phyloP scores from a whole-genome alignment of 164 flowering plant species.

The Chimonanthus praecox region DNA sequence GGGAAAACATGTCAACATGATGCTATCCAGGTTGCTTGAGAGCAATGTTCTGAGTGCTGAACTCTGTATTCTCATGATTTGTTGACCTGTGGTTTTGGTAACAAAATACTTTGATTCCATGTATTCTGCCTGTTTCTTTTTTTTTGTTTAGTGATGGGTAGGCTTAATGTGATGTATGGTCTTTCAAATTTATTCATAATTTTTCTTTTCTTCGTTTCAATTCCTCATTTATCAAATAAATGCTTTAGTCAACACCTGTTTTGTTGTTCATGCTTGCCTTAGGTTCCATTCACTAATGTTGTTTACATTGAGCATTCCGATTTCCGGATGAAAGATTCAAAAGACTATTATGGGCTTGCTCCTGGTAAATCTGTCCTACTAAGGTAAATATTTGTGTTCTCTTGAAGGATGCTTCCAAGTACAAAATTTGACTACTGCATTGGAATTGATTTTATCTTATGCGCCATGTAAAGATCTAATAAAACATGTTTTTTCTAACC shows the following conservation, averaged over 20 bases:
- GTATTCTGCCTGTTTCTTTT: too few relatives aligned
- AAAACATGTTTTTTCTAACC: background rate
- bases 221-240: background rate
- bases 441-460: background rate
- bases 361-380: slow-evolving; percentile 94
- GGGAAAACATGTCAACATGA: too few relatives aligned
- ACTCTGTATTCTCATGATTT: too few relatives aligned
- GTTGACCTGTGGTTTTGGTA: too few relatives aligned
- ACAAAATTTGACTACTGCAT: background rate
- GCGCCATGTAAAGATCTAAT: background rate
- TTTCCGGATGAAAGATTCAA: slow-evolving; percentile 86
- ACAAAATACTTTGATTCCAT: too few relatives aligned
- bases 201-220: background rate
- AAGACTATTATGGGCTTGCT: slow-evolving; percentile 98
- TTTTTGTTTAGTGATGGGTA: too few relatives aligned
- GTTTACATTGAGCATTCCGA: slow-evolving; percentile 86
- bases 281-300: slow-evolving; percentile 89
- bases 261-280: background rate
- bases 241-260: background rate
- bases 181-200: too few relatives aligned
- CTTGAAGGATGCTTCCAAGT: background rate
- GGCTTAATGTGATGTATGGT: too few relatives aligned
- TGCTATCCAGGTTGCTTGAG: too few relatives aligned
- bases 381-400: slow-evolving; percentile 37
- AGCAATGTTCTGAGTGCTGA: too few relatives aligned